These are phyloP conservation scores for Areca catechu DNA, from an alignment of 176 grass and related monocot species.

Conservation along the genomic window DNA sequence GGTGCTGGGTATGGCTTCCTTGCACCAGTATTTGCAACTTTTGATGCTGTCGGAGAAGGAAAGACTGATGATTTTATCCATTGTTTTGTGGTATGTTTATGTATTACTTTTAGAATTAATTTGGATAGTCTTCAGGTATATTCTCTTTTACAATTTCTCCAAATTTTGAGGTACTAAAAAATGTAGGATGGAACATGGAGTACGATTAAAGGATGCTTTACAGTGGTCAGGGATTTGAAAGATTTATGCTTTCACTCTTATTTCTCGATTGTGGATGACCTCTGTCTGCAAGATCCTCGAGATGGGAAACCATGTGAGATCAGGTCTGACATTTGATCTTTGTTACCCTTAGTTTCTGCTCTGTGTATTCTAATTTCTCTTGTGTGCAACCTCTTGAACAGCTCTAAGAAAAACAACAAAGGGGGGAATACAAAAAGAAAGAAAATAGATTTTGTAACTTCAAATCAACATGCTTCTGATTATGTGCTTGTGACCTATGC, in stretches of 20 bases:
- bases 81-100: constrained; percentile 62
- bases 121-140: constrained; percentile 12
- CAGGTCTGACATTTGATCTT: constrained; percentile 36
- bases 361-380: too few relatives aligned
- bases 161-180: constrained; percentile 9
- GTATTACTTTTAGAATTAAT: constrained; percentile 7
- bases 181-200: constrained; percentile 93
- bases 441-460: too few relatives aligned
- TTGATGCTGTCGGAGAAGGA: constrained; percentile 86
- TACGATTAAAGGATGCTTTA: constrained; percentile 75
- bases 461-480: too few relatives aligned
- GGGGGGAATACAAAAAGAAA: too few relatives aligned
- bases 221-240: constrained; percentile 82
- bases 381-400: too few relatives aligned
- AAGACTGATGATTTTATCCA: constrained; percentile 67
- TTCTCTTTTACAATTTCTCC: constrained; percentile 1
- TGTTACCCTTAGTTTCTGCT: neutral
- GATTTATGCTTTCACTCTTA: constrained; percentile 87
- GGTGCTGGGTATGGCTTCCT: constrained; percentile 82
- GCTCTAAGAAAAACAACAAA: too few relatives aligned
- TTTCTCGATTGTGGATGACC: constrained; percentile 89
- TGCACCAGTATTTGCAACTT: constrained; percentile 81
- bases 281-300: constrained; percentile 53
- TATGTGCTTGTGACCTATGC: too few relatives aligned
- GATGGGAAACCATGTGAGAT: constrained; percentile 65